Base-by-base conservation (phyloP, 1,139 yeast species). In the Pichia sp. region DNA sequence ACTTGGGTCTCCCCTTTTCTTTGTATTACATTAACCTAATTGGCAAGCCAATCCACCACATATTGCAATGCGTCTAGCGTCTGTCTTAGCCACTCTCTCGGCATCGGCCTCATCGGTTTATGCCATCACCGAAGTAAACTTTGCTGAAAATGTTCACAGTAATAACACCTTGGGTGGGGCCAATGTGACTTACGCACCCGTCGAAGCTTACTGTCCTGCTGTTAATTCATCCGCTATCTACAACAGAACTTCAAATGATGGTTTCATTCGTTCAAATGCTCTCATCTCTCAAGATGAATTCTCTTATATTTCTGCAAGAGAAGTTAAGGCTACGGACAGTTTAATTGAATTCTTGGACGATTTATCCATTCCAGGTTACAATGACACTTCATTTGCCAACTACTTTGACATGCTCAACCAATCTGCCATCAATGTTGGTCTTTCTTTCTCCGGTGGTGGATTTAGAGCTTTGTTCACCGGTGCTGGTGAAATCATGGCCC, bases 391-490 rank as follows among this genome's bases (percentile, higher is more conserved):
- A 16, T 51, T 52, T 34, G 40, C 42, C 19, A 39, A 50, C 24
- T 52, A 47, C 29, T 41, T 50, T 8, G 39, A 38, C 1, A 30
- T 37, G 4, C 25, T 43, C 16, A 41, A 45, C 15, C 43, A 46
- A 20, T 32, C 39, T 22, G 29, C 42, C 16, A 46, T 50, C 27
- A 49, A 44, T 28, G 40, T 85, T 36, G 95, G 82, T 15, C 53
- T 85, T 18, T 77, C 83, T 0, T 53, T 81, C 21, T 78, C 87
- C 5, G 91, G 91, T 4, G 91, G 91, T 10, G 86, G 87, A 0
- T 78, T 75, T 47, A 59, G 88, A 41, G 72, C 88, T 1, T 72
- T 81, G 74, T 52, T 81, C 11, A 67, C 71, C 4, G 82, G 81
- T 2, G 80, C 80, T 2, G 91, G 91, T 1, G 65, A 70, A 13